Conservation (phyloP, 2,329 filamentous ascomycete genomes). For the Canariomyces notabilis region DNA sequence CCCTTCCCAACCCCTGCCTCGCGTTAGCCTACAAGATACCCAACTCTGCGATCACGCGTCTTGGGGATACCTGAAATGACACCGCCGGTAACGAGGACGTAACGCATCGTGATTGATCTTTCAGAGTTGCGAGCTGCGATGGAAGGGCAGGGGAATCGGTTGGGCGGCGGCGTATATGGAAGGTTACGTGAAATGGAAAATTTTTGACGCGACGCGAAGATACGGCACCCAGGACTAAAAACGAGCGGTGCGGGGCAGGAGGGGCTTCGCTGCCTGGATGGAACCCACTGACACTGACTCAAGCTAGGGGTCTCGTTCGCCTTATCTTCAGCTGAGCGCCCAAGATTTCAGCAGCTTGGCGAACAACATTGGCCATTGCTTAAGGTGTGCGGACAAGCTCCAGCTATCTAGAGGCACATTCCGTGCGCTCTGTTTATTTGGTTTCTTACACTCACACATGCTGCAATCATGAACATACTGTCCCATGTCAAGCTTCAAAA, state of each 20-base stretch:
- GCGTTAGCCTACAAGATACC: conserved; percentile 3
- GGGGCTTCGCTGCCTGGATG: background rate
- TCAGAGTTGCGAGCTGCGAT: conserved; percentile 5
- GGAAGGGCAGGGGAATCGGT: background rate
- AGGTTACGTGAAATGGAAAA: conserved; percentile 15
- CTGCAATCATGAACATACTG: no score
- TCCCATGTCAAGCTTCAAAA: no score
- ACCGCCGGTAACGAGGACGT: conserved; percentile 20
- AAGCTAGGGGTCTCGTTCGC: conserved; percentile 5
- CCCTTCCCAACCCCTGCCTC: conserved; percentile 17
- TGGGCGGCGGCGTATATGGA: conserved; percentile 7
- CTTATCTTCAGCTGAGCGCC: conserved; percentile 5
- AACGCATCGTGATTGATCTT: conserved; percentile 16
- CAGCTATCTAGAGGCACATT: no score
- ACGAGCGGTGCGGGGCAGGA: conserved; percentile 12
- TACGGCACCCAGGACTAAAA: conserved; percentile 1
- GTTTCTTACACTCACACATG: no score
- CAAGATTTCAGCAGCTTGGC: conserved; percentile 1
- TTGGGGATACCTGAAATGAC: conserved; percentile 16
- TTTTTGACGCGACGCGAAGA: conserved; percentile 17
- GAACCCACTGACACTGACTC: conserved; percentile 5
- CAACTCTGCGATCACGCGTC: background rate
- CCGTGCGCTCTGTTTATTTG: no score
- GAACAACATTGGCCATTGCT: no score
- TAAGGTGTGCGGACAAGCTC: background rate